Evolutionary conservation across 257 asterid genomes (phyloP).

Genomic region (Prunella vulgaris): DNA sequence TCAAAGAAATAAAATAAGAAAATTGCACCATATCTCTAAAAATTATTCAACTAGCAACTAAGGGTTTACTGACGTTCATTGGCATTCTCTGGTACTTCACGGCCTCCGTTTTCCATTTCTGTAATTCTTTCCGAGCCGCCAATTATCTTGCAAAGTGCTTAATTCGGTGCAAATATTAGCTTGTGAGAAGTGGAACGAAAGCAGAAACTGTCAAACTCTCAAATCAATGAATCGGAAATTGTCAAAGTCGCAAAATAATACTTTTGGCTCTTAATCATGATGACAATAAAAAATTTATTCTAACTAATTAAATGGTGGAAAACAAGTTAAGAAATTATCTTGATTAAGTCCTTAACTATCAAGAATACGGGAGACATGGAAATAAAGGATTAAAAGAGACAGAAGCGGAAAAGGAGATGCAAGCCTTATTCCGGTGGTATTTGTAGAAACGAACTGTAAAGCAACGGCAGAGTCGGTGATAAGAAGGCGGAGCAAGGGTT

Average conservation of each 20-base stretch:
- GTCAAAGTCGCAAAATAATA: too few species aligned
- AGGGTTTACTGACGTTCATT: constrained; percentile 45
- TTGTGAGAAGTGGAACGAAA: not conserved
- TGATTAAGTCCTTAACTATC: not conserved
- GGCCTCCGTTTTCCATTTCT: constrained; percentile 25
- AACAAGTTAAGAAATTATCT: not conserved
- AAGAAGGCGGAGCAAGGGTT: not conserved
- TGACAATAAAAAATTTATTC: not conserved
- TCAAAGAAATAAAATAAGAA: not conserved
- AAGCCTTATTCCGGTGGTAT: not conserved
- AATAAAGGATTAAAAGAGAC: not conserved
- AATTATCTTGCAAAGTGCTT: too few species aligned
- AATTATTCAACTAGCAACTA: not conserved
- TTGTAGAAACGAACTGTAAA: not conserved
- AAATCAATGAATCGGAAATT: too few species aligned
- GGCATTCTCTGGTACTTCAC: constrained; percentile 57
- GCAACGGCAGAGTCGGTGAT: not conserved
- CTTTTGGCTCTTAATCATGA: not conserved
- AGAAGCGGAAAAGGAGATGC: too few species aligned
- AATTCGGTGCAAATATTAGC: not conserved
- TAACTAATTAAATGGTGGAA: not conserved
- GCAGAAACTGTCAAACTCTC: not conserved
- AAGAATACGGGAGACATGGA: not conserved
- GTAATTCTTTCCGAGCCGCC: not conserved
- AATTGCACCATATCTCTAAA: not conserved